Evolutionary conservation across 2,329 filamentous ascomycete species (phyloP).

Genomic region (Teratosphaeria viscida): DNA sequence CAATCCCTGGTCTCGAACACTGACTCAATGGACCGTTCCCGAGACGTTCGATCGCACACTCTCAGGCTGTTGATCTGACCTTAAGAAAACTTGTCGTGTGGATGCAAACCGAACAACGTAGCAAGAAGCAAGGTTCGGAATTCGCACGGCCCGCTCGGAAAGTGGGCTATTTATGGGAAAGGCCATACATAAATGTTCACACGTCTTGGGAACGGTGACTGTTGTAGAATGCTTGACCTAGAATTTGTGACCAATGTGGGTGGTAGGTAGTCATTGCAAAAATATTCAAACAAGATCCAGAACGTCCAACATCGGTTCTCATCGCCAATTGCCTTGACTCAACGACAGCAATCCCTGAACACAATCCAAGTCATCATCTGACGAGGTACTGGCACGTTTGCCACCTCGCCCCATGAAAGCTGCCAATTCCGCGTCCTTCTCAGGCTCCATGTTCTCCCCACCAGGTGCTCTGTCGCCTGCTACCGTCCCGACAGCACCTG

Average conservation of each 20-base stretch:
- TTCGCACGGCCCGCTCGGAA: neutral
- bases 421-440: conserved; percentile 55
- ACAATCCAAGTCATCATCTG: conserved; percentile 64
- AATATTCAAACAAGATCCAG: neutral
- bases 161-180: neutral
- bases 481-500: neutral
- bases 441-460: conserved; percentile 28
- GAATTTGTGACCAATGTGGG: neutral
- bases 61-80: neutral
- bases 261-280: neutral
- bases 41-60: neutral
- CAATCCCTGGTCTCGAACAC: neutral
- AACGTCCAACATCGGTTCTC: conserved; percentile 1
- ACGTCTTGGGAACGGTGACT: neutral
- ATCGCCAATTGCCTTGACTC: conserved; percentile 80
- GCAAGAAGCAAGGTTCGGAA: neutral
- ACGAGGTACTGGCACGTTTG: conserved; percentile 27
- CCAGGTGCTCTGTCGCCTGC: neutral
- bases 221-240: neutral
- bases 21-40: neutral
- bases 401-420: conserved; percentile 56
- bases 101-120: neutral
- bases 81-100: neutral
- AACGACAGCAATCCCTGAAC: conserved; percentile 80
- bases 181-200: neutral